Evolutionary conservation across 305 asterid genomes (phyloP), one percentile per base, ranked within the genome.

Genomic region (Salvia sclarea): DNA sequence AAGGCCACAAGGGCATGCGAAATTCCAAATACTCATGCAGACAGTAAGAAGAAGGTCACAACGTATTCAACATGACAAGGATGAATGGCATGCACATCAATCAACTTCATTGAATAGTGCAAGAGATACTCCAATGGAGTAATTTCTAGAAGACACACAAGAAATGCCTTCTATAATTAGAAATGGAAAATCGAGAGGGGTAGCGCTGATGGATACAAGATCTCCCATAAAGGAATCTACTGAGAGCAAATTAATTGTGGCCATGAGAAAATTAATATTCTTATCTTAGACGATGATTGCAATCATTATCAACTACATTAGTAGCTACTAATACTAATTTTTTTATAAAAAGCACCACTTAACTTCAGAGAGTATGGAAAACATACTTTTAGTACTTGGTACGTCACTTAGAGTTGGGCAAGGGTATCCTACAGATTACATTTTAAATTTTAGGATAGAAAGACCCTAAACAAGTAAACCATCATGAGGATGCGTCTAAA

Each of bases 11-110:
- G n/a, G n/a, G 66, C 66, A 75, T 40, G 64, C 71, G 30, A 54
- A 16, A 62, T 68, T 60, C 57, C 47, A 72, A 68, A 56, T n/a
- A 66, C 44, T 69, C 64, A 52, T 60, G 64, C 64, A 45, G 6
- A 33, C 50, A 71, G 21, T 60, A n/a, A 44, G 37, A 58, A 41
- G 24, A 16, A 20, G 62, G 53, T 64, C 25, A 60, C 28, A 45
- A 53, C 13, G 45, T 72, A 63, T 33, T 60, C 44, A 5, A 57
- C 21, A 14, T 6, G 28, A 62, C 24, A 59, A 43, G 9, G 20
- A 22, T 76, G 57, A 20, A 40, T 2, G 28, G 2, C 38, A 22
- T 20, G 49, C 40, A 59, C 33, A 47, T 43, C 66, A 49, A 60
- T 41, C 20, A 60, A 70, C 37, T 68, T 38, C 52, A 68, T 7